Evolutionary conservation across 305 asterid species (phyloP).

Genomic region (Fraxinus nigra): DNA sequence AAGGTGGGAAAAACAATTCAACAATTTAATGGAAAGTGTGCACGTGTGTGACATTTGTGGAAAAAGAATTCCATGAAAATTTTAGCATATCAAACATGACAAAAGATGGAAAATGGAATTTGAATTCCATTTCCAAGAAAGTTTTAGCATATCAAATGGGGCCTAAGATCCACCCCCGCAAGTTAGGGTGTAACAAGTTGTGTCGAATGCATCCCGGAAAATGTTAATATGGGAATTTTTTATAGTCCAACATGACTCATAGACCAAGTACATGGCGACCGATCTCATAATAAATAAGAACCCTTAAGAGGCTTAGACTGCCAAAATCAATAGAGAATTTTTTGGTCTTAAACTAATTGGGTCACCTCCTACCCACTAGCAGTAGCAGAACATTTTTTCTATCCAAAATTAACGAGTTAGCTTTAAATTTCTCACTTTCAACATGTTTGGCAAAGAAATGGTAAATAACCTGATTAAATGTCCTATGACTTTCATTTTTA

Average conservation of each 20-base stretch:
- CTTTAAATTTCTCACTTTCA: not conserved
- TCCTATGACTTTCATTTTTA: not conserved
- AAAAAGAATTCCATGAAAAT: too few species aligned
- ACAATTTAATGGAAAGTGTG: too few species aligned
- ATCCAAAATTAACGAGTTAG: not conserved
- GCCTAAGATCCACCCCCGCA: not conserved
- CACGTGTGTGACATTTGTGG: too few species aligned
- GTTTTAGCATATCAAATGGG: too few species aligned
- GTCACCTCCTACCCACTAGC: not conserved
- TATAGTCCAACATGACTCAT: not conserved
- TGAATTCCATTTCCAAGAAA: too few species aligned
- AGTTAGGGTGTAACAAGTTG: not conserved
- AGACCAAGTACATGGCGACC: not conserved
- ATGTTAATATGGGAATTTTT: not conserved
- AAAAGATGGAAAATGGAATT: too few species aligned
- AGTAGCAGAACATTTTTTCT: not conserved
- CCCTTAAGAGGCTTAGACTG: not conserved
- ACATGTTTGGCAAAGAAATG: not conserved
- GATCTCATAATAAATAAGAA: not conserved
- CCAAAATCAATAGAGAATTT: not conserved
- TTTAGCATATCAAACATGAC: too few species aligned
- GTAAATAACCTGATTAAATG: not conserved
- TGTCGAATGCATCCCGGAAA: not conserved
- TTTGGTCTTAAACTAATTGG: too few species aligned
- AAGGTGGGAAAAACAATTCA: too few species aligned